phyloP scores from a whole-genome alignment of 257 asterid genomes.

The Verbena officinalis region DNA sequence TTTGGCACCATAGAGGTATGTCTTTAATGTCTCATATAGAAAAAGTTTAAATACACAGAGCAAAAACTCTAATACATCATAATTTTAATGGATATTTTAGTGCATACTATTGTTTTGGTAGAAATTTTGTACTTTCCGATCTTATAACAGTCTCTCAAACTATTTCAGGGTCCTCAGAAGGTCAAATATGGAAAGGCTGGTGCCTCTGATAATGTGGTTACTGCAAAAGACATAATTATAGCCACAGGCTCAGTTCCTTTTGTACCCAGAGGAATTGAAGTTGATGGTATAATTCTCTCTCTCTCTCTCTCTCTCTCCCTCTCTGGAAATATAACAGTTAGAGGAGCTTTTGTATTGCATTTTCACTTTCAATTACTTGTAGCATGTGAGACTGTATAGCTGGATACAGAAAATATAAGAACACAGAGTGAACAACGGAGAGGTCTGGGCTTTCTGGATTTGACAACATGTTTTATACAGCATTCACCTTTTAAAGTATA shows the following conservation, averaged over 20 bases:
- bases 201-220: slow-evolving; percentile 34
- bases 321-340: too few species aligned
- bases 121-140: neutral
- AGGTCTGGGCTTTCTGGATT: neutral
- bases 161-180: slow-evolving; percentile 47
- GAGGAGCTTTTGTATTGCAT: neutral
- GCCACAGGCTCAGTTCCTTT: slow-evolving; percentile 63
- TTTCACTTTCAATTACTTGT: neutral
- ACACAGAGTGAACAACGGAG: too few species aligned
- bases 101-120: slow-evolving; percentile 1
- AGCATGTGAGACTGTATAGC: neutral
- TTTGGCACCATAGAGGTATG: slow-evolving; percentile 42
- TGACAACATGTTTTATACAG: neutral
- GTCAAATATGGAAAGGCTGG: slow-evolving; percentile 50
- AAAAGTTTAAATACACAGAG: neutral
- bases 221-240: slow-evolving; percentile 50
- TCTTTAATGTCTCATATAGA: slow-evolving; percentile 11
- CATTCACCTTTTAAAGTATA: neutral
- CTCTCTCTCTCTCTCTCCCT: neutral
- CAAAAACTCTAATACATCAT: slow-evolving; percentile 6
- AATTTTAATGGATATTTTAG: slow-evolving; percentile 8
- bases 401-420: neutral
- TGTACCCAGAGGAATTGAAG: slow-evolving; percentile 56
- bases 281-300: slow-evolving; percentile 39
- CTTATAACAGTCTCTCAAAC: slow-evolving; percentile 4